Conservation (phyloP, 306 rosid genomes). For the Mimosa bimucronata region DNA sequence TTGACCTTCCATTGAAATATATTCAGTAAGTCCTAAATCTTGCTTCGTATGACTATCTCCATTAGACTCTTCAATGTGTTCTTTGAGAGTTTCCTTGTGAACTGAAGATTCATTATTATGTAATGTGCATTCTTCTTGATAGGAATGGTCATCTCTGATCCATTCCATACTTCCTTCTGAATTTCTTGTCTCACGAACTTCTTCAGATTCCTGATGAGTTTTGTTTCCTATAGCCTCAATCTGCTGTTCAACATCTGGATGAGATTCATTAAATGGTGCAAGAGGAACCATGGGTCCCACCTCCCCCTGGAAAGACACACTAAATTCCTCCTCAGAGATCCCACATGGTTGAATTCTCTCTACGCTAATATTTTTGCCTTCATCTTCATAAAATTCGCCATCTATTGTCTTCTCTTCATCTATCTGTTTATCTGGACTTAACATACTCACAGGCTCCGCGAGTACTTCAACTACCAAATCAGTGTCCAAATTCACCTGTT, state of each 20-base stretch:
- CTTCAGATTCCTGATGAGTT: conserved; percentile 19
- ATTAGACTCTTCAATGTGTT: conserved; percentile 24
- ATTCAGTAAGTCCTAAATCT: conserved; percentile 20
- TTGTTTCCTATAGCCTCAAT: conserved; percentile 25
- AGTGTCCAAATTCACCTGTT: conserved; percentile 27
- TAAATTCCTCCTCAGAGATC: conserved; percentile 34
- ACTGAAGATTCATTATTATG: conserved; percentile 27
- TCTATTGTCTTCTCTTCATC: neutral
- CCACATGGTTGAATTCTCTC: conserved; percentile 30
- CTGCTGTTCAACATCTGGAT: conserved; percentile 27
- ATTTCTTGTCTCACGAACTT: conserved; percentile 26
- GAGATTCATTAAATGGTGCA: conserved; percentile 34
- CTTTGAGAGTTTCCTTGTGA: conserved; percentile 19
- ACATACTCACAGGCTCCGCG: conserved; percentile 24
- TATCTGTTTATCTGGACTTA: conserved; percentile 36
- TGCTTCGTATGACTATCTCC: conserved; percentile 40
- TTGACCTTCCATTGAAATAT: conserved; percentile 32
- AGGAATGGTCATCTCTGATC: conserved; percentile 30
- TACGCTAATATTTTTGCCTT: neutral
- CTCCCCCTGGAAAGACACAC: conserved; percentile 17
- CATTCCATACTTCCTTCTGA: conserved; percentile 39
- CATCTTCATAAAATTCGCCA: neutral
- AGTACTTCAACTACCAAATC: conserved; percentile 27
- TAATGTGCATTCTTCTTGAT: conserved; percentile 39
- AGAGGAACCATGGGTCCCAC: conserved; percentile 28